Conservation (phyloP, 768 basidiomycete genomes). For the Dioszegia aurantiaca region DNA sequence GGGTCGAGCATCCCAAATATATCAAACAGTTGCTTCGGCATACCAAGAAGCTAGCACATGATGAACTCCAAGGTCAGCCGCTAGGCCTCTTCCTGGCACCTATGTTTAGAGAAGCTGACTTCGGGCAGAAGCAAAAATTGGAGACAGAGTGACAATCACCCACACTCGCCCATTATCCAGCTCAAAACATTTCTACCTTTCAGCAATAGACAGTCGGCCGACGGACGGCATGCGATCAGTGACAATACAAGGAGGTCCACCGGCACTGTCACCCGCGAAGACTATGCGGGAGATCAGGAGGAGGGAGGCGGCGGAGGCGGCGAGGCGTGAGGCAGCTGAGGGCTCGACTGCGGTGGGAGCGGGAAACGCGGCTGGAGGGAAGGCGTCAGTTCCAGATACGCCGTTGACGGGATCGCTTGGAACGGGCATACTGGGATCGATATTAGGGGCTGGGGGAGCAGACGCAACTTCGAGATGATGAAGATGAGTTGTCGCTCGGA, state of each 20-base stretch:
- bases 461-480: too few species aligned
- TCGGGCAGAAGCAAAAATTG: conserved; percentile 31
- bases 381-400: too few species aligned
- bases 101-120: conserved; percentile 4
- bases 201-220: conserved; percentile 17
- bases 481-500: too few species aligned
- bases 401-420: too few species aligned
- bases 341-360: background rate
- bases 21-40: conserved; percentile 26
- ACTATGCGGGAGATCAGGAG: conserved; percentile 3
- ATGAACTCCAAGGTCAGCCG: conserved; percentile 42
- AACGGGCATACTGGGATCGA: too few species aligned
- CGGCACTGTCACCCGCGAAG: conserved; percentile 1
- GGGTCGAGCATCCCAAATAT: conserved; percentile 46
- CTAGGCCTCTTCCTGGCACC: background rate
- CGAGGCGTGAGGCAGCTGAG: background rate
- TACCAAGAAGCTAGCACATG: conserved; percentile 44
- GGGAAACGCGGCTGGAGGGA: too few species aligned
- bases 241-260: background rate
- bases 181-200: conserved; percentile 39
- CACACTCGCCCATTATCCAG: conserved; percentile 42
- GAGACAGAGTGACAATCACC: conserved; percentile 43
- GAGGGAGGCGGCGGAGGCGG: background rate
- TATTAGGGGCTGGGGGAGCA: too few species aligned
- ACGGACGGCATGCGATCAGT: background rate